Percentiles rank a stretch among this genome's conserved stretches.
Evolutionary conservation across 2,329 filamentous ascomycete species (phyloP).

Genomic region (Curvularia eragrostidis): DNA sequence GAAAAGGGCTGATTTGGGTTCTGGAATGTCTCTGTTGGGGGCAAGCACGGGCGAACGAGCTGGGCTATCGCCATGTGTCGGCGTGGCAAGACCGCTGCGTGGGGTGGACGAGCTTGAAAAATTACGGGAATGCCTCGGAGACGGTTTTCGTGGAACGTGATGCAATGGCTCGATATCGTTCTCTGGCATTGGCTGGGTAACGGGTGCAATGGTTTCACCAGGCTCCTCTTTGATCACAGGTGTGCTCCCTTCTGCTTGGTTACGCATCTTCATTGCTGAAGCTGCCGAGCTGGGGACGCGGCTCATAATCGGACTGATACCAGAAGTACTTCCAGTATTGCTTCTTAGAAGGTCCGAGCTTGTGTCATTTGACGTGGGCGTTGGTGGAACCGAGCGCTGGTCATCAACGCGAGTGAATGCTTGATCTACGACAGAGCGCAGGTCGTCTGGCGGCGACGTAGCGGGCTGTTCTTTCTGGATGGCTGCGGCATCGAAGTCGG

Average conservation of each 20-base stretch:
- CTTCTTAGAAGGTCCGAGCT: constrained; percentile 60
- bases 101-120: constrained; percentile 48
- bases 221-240: constrained; percentile 65
- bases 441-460: constrained; percentile 31
- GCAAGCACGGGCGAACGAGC: constrained; percentile 64
- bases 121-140: constrained; percentile 51
- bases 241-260: constrained; percentile 52
- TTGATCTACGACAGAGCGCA: constrained; percentile 64
- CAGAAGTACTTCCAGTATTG: constrained; percentile 67
- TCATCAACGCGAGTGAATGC: constrained; percentile 68
- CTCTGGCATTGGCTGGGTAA: constrained; percentile 46
- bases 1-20: constrained; percentile 57
- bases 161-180: constrained; percentile 37
- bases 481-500: constrained; percentile 45
- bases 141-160: constrained; percentile 45
- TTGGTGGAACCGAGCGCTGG: constrained; percentile 59
- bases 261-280: constrained; percentile 48
- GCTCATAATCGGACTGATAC: constrained; percentile 71
- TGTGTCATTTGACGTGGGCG: constrained; percentile 56
- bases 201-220: constrained; percentile 44
- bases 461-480: constrained; percentile 20
- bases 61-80: constrained; percentile 65
- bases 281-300: constrained; percentile 57
- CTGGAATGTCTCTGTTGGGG: constrained; percentile 53
- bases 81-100: constrained; percentile 64